Evolutionary conservation across 345 rosid species (phyloP).

Genomic region (Syzygium grande): DNA sequence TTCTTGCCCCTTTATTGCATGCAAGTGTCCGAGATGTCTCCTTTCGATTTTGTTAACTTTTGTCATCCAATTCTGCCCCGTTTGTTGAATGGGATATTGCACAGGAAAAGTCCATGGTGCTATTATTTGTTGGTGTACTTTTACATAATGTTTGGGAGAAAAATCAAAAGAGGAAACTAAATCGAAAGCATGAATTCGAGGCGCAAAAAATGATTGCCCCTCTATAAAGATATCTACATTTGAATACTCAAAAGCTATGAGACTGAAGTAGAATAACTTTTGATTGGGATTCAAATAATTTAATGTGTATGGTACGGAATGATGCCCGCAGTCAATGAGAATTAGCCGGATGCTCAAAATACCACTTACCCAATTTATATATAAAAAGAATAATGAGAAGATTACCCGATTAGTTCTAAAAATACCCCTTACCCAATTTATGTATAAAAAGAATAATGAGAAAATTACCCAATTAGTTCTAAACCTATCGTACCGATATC

Average conservation of each 20-base stretch:
- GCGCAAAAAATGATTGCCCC: not conserved
- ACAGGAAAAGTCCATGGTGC: not conserved
- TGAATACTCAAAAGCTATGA: not conserved
- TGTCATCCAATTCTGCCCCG: not conserved
- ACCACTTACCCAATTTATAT: not conserved
- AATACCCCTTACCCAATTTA: not conserved
- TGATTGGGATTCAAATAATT: not conserved
- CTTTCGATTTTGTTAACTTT: not conserved
- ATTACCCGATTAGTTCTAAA: not conserved
- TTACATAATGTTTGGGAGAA: not conserved
- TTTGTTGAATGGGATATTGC: not conserved
- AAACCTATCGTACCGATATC: accelerated
- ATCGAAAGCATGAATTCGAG: not conserved
- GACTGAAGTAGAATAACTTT: not conserved
- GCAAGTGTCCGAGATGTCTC: not conserved
- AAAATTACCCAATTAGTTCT: not conserved
- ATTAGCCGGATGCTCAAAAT: not conserved
- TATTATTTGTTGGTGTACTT: not conserved
- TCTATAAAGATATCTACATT: not conserved
- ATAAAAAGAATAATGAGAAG: not conserved
- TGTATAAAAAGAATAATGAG: no score
- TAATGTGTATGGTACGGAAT: not conserved
- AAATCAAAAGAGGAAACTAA: not conserved
- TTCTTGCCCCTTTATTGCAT: not conserved
- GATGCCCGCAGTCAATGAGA: not conserved